phyloP scores from a whole-genome alignment of 202 grass and related monocot genomes.

The Carex arenaria region DNA sequence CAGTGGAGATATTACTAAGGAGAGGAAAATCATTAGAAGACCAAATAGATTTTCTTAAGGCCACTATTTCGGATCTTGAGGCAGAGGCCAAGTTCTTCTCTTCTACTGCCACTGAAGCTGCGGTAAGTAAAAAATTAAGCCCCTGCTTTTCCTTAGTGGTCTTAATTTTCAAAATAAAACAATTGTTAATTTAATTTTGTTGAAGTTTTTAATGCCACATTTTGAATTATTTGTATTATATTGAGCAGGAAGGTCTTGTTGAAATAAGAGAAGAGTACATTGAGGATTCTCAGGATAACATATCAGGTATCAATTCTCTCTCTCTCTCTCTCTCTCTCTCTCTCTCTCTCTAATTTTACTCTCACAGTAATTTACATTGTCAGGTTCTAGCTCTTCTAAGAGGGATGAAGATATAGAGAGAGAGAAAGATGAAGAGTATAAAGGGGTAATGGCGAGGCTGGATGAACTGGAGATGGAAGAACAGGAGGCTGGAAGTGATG shows the following conservation, averaged over 20 bases:
- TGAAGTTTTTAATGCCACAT: neutral
- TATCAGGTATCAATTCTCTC: conserved; percentile 8
- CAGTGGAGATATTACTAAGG: conserved; percentile 62
- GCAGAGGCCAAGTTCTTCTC: conserved; percentile 80
- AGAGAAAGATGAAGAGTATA: conserved; percentile 60
- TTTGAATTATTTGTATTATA: conserved; percentile 12
- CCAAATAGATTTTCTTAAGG: conserved; percentile 69
- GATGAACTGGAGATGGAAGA: conserved; percentile 77
- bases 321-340: neutral
- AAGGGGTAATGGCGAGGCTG: conserved; percentile 64
- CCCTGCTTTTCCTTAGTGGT: neutral
- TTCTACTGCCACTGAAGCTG: conserved; percentile 59
- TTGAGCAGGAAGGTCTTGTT: conserved; percentile 74
- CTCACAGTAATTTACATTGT: conserved; percentile 9
- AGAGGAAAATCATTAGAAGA: conserved; percentile 61
- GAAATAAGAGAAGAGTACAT: conserved; percentile 96
- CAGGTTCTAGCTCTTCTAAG: conserved; percentile 32
- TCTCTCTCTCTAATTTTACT: neutral
- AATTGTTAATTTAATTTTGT: conserved; percentile 11
- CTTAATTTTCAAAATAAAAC: neutral
- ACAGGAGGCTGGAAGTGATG: conserved; percentile 49
- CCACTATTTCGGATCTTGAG: conserved; percentile 64
- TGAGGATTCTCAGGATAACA: conserved; percentile 40
- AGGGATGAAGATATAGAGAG: conserved; percentile 13
- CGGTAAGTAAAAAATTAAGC: conserved; percentile 39